A percentile compares a stretch with the other conserved stretches of the same genome.
These are phyloP conservation scores for Lipomyces starkeyi DNA, from an alignment of 805 yeast genomes.

Conservation along the genomic window DNA sequence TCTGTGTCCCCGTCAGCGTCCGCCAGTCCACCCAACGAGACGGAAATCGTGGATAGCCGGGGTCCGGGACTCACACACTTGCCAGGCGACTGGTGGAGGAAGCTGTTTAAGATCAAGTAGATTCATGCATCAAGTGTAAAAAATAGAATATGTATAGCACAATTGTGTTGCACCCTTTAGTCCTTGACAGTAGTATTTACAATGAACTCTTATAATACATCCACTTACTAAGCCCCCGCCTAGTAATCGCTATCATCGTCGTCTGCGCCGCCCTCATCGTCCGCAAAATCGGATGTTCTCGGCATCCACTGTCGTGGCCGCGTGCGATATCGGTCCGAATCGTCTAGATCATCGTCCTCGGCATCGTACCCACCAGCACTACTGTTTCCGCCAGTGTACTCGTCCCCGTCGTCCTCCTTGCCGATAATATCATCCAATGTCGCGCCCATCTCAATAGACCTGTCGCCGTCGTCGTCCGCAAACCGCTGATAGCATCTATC, in stretches of 20 bases:
- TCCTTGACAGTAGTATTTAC: not conserved
- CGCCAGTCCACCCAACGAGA: not conserved
- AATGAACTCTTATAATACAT: slow-evolving; percentile 26
- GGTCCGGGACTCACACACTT: slow-evolving; percentile 28
- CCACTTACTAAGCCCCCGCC: not conserved
- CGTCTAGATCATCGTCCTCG: slow-evolving; percentile 1
- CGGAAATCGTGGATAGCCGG: not conserved
- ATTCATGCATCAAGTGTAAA: not conserved
- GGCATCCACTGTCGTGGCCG: slow-evolving; percentile 7
- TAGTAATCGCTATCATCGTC: slow-evolving; percentile 8
- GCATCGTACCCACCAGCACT: slow-evolving; percentile 6
- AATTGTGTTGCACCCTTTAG: not conserved
- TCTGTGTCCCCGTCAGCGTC: not conserved
- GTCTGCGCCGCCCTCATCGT: slow-evolving; percentile 18
- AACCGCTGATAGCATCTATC: slow-evolving; percentile 26
- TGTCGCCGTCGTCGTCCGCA: slow-evolving; percentile 36
- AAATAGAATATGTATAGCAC: not conserved
- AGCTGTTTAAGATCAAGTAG: slow-evolving; percentile 27
- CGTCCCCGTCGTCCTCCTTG: slow-evolving; percentile 15
- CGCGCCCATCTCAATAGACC: slow-evolving; percentile 15
- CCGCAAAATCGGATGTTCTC: slow-evolving; percentile 6
- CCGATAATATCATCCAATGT: slow-evolving; percentile 29
- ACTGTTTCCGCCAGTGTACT: slow-evolving; percentile 15
- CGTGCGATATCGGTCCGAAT: not conserved
- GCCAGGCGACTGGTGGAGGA: slow-evolving; percentile 30